Base-by-base conservation (phyloP, 2,329 filamentous ascomycete species). In the Microcera coccophila region DNA sequence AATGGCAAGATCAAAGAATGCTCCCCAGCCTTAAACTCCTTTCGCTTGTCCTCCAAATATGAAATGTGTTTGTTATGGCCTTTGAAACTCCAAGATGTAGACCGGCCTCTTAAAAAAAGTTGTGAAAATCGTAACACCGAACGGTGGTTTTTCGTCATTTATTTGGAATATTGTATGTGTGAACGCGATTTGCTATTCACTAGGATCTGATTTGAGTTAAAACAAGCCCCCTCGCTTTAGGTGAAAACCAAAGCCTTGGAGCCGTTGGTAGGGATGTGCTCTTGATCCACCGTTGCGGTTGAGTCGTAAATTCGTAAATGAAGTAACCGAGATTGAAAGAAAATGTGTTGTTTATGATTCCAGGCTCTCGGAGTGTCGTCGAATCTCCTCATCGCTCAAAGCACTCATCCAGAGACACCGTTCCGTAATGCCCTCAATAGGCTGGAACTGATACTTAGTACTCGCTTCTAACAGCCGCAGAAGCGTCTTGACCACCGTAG, bases 391-490 rank as follows among this genome's bases (percentile, higher is more conserved):
- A 52, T 91, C 87, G 41, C 69, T 78, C 41, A 93, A 63, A 9
- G 87, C 85, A 36, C 85, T 83, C 69, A 93, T 82, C 87, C 88
- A 93, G n/a, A 93, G 73, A 62, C 87, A 93, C 50, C 85, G 76
- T 65, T 88, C 86, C 4, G 87, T 84, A 38, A 90, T 78, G 39
- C 86, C 85, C 48, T 88, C 84, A 28, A 90, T 80, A 1, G 86
- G 82, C 54, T 82, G 76, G 61, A 91, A 90, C 5, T 71, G 68
- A 62, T 91, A 93, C 42, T 81, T 76, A 17, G 82, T 80, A 61
- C 86, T 90, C 1, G 85, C 84, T 65, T 93, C 87, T 9, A 93
- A 72, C n/a, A 93, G 71, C 17, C 87, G 75, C 31, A 91, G 69
- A 29, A 93, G 69, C 37, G 85, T 88, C 72, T 93, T 93, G 51